Conservation (phyloP, 208 protist species). For the Sergeia podlipaevii region DNA sequence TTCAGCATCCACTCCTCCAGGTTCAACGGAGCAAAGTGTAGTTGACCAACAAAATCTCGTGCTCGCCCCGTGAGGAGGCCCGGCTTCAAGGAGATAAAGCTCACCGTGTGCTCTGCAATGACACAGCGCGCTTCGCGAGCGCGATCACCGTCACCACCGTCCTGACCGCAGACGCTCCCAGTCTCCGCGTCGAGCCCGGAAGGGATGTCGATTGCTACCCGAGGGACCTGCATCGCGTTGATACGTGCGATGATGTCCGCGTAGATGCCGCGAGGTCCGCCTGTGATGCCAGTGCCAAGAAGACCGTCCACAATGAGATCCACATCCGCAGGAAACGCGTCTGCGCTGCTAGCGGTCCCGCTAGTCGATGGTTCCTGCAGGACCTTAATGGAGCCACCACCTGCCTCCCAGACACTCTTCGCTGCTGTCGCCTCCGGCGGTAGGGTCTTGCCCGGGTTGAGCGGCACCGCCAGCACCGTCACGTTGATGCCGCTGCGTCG, state of each 20-base stretch:
- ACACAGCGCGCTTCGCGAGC: conserved; percentile 53
- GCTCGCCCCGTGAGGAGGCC: conserved; percentile 71
- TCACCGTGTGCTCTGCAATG: conserved; percentile 63
- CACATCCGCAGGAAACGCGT: conserved; percentile 24
- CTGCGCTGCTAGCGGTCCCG: neutral
- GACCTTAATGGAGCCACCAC: conserved; percentile 17
- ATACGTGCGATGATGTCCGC: conserved; percentile 42
- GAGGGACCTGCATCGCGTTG: conserved; percentile 46
- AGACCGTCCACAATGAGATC: conserved; percentile 79
- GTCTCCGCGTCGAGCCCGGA: conserved; percentile 84
- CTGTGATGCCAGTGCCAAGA: conserved; percentile 70
- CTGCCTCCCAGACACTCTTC: conserved; percentile 26
- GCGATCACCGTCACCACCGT: no score
- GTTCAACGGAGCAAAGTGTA: conserved; percentile 69
- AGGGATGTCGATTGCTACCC: conserved; percentile 82
- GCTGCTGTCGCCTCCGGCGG: conserved; percentile 61
- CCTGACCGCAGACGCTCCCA: no score
- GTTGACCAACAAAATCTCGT: conserved; percentile 49
- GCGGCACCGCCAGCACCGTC: conserved; percentile 58
- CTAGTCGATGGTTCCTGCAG: no score
- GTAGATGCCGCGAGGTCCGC: conserved; percentile 56
- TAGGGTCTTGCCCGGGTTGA: conserved; percentile 33
- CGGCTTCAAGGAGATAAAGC: conserved; percentile 82
- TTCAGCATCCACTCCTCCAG: conserved; percentile 54
- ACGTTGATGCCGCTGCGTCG: conserved; percentile 26